Conservation (phyloP, 441 rosid genomes). For the Arabidopsis hybrid region DNA sequence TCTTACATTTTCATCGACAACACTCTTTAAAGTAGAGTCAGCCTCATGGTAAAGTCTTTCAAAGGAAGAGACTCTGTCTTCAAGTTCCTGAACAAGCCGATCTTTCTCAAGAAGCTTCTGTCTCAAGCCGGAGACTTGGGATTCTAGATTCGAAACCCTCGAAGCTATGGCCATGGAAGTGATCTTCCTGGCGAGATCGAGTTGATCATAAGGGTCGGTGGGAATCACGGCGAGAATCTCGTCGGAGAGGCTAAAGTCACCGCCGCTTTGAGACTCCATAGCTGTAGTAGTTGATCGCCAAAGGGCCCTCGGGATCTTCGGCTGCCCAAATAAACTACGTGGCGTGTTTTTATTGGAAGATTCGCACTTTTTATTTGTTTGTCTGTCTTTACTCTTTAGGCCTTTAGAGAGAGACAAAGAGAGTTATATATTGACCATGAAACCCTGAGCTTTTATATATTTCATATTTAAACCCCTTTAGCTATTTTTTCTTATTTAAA, state of each 20-base stretch:
- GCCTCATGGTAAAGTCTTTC: constrained; percentile 60
- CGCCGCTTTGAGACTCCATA: constrained; percentile 50
- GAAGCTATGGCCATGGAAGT: constrained; percentile 53
- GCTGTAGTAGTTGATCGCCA: constrained; percentile 11
- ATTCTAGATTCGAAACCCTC: constrained; percentile 47
- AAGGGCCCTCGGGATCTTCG: constrained; percentile 37
- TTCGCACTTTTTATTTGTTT: background rate
- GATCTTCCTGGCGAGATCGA: constrained; percentile 51
- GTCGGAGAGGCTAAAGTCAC: constrained; percentile 64
- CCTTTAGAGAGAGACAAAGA: too few relatives aligned
- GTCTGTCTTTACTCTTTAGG: background rate
- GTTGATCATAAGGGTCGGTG: constrained; percentile 46
- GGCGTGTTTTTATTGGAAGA: constrained; percentile 16
- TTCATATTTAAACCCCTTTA: background rate
- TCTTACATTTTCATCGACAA: constrained; percentile 76
- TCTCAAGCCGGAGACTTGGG: constrained; percentile 62
- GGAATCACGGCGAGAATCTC: constrained; percentile 48
- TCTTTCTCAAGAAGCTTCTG: constrained; percentile 73
- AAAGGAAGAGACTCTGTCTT: constrained; percentile 56
- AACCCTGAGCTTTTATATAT: background rate
- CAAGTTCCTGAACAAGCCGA: constrained; percentile 60
- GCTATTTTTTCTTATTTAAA: background rate
- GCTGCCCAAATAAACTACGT: constrained; percentile 11
- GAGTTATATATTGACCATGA: background rate
- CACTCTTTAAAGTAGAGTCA: constrained; percentile 61